phyloP scores from a whole-genome alignment of 352 stramenopile species.

The Pythium vanterpoolii region DNA sequence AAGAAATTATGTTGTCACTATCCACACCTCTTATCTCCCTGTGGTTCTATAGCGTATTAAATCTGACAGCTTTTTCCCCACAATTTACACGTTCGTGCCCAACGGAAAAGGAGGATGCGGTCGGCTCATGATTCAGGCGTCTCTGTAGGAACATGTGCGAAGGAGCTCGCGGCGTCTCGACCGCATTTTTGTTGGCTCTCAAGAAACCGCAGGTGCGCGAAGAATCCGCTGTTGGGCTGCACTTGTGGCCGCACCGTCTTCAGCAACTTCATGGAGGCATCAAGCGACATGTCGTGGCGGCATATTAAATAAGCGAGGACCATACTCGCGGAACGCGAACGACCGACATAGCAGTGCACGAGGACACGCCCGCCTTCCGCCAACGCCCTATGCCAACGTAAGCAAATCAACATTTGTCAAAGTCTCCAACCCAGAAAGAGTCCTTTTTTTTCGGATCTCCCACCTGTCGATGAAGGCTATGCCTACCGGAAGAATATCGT shows the following conservation, averaged over 20 bases:
- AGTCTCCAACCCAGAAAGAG: neutral
- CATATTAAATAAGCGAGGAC: constrained; percentile 65
- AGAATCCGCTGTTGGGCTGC: constrained; percentile 68
- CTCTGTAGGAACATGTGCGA: neutral
- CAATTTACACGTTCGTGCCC: too few species aligned
- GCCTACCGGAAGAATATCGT: constrained; percentile 38
- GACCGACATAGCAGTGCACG: constrained; percentile 74
- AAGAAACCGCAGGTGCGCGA: constrained; percentile 37
- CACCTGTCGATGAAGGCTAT: constrained; percentile 64
- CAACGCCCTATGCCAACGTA: constrained; percentile 35
- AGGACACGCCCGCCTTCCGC: constrained; percentile 46
- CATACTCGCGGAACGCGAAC: constrained; percentile 64
- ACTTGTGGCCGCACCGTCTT: constrained; percentile 49
- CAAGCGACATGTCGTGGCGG: constrained; percentile 30
- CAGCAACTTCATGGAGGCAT: constrained; percentile 38
- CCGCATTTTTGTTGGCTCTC: constrained; percentile 27
- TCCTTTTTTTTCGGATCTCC: neutral
- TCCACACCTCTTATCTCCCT: neutral
- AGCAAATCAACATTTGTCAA: neutral
- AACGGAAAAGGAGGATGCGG: neutral
- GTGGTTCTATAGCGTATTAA: too few species aligned
- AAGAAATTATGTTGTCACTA: neutral
- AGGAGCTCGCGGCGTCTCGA: too few species aligned
- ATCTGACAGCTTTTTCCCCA: neutral
- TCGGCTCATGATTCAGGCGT: neutral